These are phyloP conservation scores for Blastobotrys indianensis DNA, from an alignment of 1,139 yeast genomes.

Conservation along the genomic window DNA sequence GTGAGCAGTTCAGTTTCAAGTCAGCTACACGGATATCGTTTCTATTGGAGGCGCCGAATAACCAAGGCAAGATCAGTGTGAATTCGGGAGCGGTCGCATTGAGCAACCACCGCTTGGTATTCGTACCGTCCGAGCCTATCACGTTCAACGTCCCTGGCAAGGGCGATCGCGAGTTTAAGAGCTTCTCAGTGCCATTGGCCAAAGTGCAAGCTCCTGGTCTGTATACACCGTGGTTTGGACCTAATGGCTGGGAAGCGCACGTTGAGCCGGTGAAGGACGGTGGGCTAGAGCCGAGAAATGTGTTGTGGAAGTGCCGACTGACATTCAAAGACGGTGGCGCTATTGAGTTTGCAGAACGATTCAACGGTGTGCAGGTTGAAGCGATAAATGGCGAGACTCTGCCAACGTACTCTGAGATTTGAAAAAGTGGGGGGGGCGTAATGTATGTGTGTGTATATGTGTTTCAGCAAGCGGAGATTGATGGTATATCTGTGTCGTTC, in stretches of 20 bases:
- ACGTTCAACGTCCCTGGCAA: conserved; percentile 27
- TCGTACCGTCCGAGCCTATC: conserved; percentile 14
- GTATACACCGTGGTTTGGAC: conserved; percentile 36
- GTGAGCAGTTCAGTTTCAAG: conserved; percentile 18
- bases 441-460: too few species aligned
- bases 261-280: conserved; percentile 19
- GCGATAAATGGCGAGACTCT: conserved; percentile 15
- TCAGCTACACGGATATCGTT: conserved; percentile 7
- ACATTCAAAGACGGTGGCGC: conserved; percentile 32
- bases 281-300: conserved; percentile 24
- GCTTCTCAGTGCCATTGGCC: conserved; percentile 21
- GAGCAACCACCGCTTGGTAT: conserved; percentile 20
- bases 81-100: conserved; percentile 15
- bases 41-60: conserved; percentile 3
- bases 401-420: conserved; percentile 15
- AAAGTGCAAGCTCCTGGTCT: conserved; percentile 20
- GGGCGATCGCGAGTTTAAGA: conserved; percentile 29
- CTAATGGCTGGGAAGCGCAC: conserved; percentile 30
- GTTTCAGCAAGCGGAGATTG: neutral
- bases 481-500: too few species aligned
- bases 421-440: neutral
- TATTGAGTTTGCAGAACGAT: conserved; percentile 24
- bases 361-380: conserved; percentile 2
- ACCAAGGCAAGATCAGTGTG: conserved; percentile 9
- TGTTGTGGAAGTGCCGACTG: conserved; percentile 24